phyloP scores from a whole-genome alignment of 768 basidiomycete species.

The Melanogaster broomeanus region DNA sequence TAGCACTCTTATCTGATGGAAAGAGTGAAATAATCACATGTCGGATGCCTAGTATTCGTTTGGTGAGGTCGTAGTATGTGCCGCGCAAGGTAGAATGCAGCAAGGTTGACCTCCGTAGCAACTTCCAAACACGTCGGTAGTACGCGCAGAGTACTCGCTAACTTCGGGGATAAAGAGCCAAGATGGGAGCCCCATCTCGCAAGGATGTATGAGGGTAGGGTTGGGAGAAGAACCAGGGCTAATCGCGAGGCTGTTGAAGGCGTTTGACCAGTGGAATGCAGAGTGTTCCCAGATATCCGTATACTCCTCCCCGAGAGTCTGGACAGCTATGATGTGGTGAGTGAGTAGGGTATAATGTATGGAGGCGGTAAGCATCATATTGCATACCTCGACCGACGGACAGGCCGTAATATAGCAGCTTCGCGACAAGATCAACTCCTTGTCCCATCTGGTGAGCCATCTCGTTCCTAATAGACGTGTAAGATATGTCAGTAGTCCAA shows the following conservation, averaged over 20 bases:
- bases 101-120: constrained; percentile 71
- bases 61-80: constrained; percentile 73
- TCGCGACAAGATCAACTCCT: constrained; percentile 73
- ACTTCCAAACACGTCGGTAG: constrained; percentile 58
- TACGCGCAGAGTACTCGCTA: constrained; percentile 31
- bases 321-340: constrained; percentile 53
- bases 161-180: constrained; percentile 32
- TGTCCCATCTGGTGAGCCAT: constrained; percentile 79
- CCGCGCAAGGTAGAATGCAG: constrained; percentile 80
- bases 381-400: constrained; percentile 71
- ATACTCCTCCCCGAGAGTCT: constrained; percentile 91
- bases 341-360: constrained; percentile 6
- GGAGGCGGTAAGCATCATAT: neutral
- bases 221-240: constrained; percentile 63
- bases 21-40: constrained; percentile 49
- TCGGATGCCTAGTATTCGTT: constrained; percentile 65
- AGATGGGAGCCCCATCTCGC: constrained; percentile 48
- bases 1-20: neutral
- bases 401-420: constrained; percentile 70
- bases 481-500: constrained; percentile 10
- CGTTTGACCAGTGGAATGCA: constrained; percentile 33
- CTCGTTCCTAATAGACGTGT: constrained; percentile 61
- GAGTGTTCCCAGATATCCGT: constrained; percentile 82
- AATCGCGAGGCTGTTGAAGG: constrained; percentile 50
- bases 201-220: constrained; percentile 64